Percentiles rank a stretch among this genome's conserved stretches.
phyloP scores from a whole-genome alignment of 495 filamentous ascomycete species.

The Filosporella fistucella region DNA sequence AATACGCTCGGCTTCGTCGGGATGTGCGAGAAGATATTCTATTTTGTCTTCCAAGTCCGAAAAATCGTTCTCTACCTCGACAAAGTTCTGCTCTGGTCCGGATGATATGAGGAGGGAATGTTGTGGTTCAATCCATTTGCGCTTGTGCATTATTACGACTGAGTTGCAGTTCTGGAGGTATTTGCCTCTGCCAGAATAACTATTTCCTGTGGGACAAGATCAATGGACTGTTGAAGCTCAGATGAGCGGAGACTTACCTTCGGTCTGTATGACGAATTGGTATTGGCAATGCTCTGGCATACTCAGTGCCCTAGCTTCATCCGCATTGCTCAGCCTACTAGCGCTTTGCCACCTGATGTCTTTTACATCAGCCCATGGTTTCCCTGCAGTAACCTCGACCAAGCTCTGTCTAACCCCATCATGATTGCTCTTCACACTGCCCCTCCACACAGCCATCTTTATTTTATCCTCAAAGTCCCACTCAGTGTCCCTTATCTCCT shows the following conservation, averaged over 20 bases:
- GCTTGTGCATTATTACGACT: conserved; percentile 47
- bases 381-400: neutral
- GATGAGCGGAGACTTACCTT: conserved; percentile 31
- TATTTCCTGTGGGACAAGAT: neutral
- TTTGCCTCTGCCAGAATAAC: conserved; percentile 42
- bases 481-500: conserved; percentile 33
- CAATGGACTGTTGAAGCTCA: neutral
- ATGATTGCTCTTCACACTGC: conserved; percentile 29
- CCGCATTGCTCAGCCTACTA: conserved; percentile 24
- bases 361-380: conserved; percentile 17
- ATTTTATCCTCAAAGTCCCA: conserved; percentile 40
- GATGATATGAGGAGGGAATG: conserved; percentile 20
- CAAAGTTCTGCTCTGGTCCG: conserved; percentile 54
- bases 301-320: conserved; percentile 34
- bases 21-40: conserved; percentile 43
- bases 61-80: conserved; percentile 50
- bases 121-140: conserved; percentile 33
- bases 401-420: too few species aligned
- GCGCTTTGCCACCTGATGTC: conserved; percentile 3
- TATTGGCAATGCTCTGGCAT: conserved; percentile 52
- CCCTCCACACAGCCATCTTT: conserved; percentile 58
- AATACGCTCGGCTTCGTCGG: conserved; percentile 45
- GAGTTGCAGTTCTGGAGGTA: conserved; percentile 57
- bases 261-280: conserved; percentile 53
- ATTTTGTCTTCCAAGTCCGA: conserved; percentile 48